Evolutionary conservation across 2,329 filamentous ascomycete genomes (phyloP).

Genomic region (Hypoxylon sp.): DNA sequence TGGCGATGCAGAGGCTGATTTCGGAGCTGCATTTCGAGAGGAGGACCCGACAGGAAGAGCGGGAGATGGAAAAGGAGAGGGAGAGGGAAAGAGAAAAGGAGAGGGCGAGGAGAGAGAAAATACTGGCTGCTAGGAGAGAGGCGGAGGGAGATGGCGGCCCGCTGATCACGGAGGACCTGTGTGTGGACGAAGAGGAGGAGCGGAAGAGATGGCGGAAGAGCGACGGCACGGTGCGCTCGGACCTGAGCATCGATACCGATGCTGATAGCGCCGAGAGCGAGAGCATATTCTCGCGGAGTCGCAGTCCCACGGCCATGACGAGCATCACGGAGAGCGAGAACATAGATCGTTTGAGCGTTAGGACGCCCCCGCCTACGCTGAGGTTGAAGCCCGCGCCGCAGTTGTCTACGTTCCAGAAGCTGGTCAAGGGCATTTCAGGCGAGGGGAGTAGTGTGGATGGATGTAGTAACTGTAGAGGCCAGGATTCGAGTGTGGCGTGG

Average conservation of each 20-base stretch:
- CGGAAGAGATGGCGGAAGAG: constrained; percentile 60
- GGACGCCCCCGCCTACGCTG: constrained; percentile 33
- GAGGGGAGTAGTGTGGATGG: constrained; percentile 51
- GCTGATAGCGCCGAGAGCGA: constrained; percentile 64
- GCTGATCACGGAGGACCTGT: constrained; percentile 67
- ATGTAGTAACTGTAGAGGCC: constrained; percentile 72
- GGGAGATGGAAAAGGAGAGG: constrained; percentile 43
- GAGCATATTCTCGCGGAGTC: constrained; percentile 73
- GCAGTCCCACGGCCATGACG: constrained; percentile 68
- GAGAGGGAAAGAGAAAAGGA: constrained; percentile 54
- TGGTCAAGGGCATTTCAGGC: constrained; percentile 63
- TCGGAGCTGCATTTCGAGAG: constrained; percentile 68
- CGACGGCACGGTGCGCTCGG: constrained; percentile 59
- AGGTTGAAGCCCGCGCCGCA: constrained; percentile 55
- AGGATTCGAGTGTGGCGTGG: constrained; percentile 73
- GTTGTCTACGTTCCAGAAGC: constrained; percentile 64
- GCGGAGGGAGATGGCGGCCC: constrained; percentile 54
- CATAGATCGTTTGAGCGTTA: constrained; percentile 24
- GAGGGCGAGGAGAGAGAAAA: constrained; percentile 42
- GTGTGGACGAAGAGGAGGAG: constrained; percentile 64
- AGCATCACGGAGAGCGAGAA: constrained; percentile 50
- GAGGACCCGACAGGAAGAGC: constrained; percentile 60
- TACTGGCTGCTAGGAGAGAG: constrained; percentile 52
- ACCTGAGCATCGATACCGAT: constrained; percentile 66
- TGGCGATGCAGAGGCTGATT: constrained; percentile 64